Conservation (phyloP, 345 rosid species). For the Isatis tinctoria region DNA sequence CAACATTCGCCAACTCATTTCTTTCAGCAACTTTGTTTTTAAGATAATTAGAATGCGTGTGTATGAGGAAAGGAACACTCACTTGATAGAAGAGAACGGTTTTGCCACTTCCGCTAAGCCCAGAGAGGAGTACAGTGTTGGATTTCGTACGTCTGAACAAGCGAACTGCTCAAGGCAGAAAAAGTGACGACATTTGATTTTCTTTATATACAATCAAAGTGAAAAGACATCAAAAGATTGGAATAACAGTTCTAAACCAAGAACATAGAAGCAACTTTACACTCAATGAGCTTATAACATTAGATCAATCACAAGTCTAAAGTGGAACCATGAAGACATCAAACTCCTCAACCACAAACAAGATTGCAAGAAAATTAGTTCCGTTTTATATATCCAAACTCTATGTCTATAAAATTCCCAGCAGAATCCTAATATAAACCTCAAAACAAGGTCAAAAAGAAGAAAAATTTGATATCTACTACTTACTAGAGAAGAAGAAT, state of each 20-base stretch:
- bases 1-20: background rate
- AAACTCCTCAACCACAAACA: background rate
- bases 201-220: background rate
- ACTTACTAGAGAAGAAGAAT: slow-evolving; percentile 53
- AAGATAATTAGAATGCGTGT: background rate
- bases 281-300: background rate
- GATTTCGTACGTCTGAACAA: slow-evolving; percentile 43
- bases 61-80: slow-evolving; percentile 11
- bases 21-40: background rate
- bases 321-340: background rate
- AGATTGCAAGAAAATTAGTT: background rate
- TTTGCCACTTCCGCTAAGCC: slow-evolving; percentile 84
- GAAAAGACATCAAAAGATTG: background rate
- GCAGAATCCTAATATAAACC: background rate
- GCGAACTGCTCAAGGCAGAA: slow-evolving; percentile 35
- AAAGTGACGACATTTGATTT: background rate
- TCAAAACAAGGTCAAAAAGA: background rate
- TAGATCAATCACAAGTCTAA: background rate
- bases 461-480: background rate
- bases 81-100: slow-evolving; percentile 82
- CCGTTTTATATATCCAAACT: background rate
- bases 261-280: background rate
- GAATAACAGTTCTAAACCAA: background rate
- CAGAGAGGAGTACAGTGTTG: slow-evolving; percentile 68
- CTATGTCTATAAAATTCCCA: background rate